Conservation (phyloP, 2,329 filamentous ascomycete genomes). For the Tolypocladium album region DNA sequence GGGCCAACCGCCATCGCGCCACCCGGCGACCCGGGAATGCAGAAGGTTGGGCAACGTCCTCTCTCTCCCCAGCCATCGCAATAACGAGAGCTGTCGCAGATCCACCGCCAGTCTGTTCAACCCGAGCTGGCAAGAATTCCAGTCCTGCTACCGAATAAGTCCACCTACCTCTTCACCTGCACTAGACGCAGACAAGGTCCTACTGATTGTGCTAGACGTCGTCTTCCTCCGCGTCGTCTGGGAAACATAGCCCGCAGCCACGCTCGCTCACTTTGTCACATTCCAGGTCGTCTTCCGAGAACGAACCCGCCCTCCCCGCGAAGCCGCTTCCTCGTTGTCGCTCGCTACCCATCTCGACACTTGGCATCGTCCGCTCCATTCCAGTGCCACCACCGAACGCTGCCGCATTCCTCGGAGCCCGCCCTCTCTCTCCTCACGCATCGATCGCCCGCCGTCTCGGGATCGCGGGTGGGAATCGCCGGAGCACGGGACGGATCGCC, state of each 20-base stretch:
- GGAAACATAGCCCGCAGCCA: too few relatives aligned
- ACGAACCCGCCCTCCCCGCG: not conserved
- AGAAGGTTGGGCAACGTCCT: not conserved
- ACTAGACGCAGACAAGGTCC: not conserved
- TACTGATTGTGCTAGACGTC: not conserved
- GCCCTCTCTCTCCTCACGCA: not conserved
- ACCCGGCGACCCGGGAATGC: slow-evolving; percentile 1
- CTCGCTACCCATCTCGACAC: not conserved
- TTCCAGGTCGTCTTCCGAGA: not conserved
- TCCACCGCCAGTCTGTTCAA: not conserved
- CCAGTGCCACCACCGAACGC: not conserved
- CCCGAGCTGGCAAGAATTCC: not conserved
- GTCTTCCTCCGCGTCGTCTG: not conserved
- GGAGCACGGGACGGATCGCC: not conserved
- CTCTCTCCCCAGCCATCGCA: slow-evolving; percentile 2
- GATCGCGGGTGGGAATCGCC: not conserved
- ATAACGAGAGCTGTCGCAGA: not conserved
- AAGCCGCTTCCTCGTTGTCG: not conserved
- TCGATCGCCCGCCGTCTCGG: not conserved
- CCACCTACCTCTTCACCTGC: not conserved
- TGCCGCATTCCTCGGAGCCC: not conserved
- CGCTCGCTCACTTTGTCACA: not conserved
- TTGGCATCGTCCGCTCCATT: not conserved
- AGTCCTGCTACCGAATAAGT: not conserved
- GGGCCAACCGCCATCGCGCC: slow-evolving; percentile 14